A percentile compares a stretch with the other conserved stretches of the same genome.
phyloP scores from a whole-genome alignment of 2,329 filamentous ascomycete genomes.

The Monilinia polystroma region DNA sequence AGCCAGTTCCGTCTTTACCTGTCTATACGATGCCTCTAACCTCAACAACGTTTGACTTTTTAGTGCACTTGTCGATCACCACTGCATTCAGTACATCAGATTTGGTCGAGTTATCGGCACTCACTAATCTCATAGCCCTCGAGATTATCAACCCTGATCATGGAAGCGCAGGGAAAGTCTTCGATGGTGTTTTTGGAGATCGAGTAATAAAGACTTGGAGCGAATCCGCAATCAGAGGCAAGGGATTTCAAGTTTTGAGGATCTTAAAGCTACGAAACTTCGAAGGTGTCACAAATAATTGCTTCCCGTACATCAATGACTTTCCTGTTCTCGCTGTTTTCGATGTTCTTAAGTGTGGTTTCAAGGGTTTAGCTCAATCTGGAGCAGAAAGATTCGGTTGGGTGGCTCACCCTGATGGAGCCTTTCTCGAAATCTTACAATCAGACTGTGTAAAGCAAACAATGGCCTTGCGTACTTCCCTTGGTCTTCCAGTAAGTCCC shows the following conservation, averaged over 20 bases:
- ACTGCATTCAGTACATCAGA: slow-evolving; percentile 32
- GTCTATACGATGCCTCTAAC: slow-evolving; percentile 35
- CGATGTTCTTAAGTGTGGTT: slow-evolving; percentile 35
- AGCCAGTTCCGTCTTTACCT: slow-evolving; percentile 31
- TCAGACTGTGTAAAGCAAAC: slow-evolving; percentile 31
- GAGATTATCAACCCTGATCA: slow-evolving; percentile 34
- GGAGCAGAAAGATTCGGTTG: slow-evolving; percentile 32
- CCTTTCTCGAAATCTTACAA: slow-evolving; percentile 30
- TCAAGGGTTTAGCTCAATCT: slow-evolving; percentile 23
- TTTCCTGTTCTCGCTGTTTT: slow-evolving; percentile 39
- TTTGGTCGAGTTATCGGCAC: slow-evolving; percentile 37
- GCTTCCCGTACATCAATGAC: slow-evolving; percentile 36
- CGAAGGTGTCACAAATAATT: slow-evolving; percentile 35
- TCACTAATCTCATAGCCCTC: slow-evolving; percentile 38
- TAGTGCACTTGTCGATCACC: slow-evolving; percentile 39
- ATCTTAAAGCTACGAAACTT: slow-evolving; percentile 39
- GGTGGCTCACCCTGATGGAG: slow-evolving; percentile 27
- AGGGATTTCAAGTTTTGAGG: slow-evolving; percentile 37
- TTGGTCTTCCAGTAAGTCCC: slow-evolving; percentile 14
- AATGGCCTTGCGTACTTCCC: slow-evolving; percentile 25
- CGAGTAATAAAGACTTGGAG: slow-evolving; percentile 39
- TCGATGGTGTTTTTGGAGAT: slow-evolving; percentile 30
- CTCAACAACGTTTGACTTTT: slow-evolving; percentile 38
- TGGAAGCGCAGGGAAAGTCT: neutral
- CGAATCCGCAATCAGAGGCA: slow-evolving; percentile 31